These are phyloP conservation scores for Clathrus columnatus DNA, from an alignment of 768 basidiomycete species.

Conservation along the genomic window DNA sequence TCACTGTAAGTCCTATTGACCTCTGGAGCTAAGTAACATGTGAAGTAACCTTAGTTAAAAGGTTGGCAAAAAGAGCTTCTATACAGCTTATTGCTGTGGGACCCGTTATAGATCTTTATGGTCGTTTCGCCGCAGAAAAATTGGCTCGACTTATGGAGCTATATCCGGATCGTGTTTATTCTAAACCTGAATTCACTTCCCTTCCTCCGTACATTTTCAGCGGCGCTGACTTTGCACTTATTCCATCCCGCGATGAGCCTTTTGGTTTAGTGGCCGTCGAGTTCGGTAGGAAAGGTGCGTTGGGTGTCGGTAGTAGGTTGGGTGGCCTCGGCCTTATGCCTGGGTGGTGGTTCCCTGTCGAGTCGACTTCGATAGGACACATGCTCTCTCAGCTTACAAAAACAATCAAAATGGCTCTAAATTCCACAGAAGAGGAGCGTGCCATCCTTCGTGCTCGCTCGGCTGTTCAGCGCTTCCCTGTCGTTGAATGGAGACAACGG, in stretches of 20 bases:
- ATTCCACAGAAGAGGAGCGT: slow-evolving; percentile 83
- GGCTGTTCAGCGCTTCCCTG: slow-evolving; percentile 93
- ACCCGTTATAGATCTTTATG: slow-evolving; percentile 92
- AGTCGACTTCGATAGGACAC: slow-evolving; percentile 85
- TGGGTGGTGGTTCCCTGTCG: slow-evolving; percentile 99
- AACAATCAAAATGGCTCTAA: slow-evolving; percentile 90
- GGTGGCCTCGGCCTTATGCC: slow-evolving; percentile 96
- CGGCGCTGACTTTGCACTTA: slow-evolving; percentile 91
- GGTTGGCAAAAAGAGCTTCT: slow-evolving; percentile 75
- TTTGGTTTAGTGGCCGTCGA: slow-evolving; percentile 95
- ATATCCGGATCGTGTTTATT: slow-evolving; percentile 87
- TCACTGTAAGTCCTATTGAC: slow-evolving; percentile 46
- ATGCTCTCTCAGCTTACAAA: slow-evolving; percentile 92
- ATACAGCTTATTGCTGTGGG: slow-evolving; percentile 87
- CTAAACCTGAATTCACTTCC: slow-evolving; percentile 95
- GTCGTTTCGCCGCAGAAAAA: slow-evolving; percentile 93
- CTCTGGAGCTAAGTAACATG: not conserved
- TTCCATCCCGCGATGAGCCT: slow-evolving; percentile 93
- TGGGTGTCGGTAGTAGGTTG: slow-evolving; percentile 89
- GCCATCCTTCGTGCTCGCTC: slow-evolving; percentile 89
- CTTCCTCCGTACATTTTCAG: slow-evolving; percentile 89
- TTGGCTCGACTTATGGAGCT: slow-evolving; percentile 88
- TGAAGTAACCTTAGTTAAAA: slow-evolving; percentile 22
- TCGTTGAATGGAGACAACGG: slow-evolving; percentile 94
- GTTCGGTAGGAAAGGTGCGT: slow-evolving; percentile 92